Conservation (phyloP, 208 protist species). For the Trypanosoma melophagium region DNA sequence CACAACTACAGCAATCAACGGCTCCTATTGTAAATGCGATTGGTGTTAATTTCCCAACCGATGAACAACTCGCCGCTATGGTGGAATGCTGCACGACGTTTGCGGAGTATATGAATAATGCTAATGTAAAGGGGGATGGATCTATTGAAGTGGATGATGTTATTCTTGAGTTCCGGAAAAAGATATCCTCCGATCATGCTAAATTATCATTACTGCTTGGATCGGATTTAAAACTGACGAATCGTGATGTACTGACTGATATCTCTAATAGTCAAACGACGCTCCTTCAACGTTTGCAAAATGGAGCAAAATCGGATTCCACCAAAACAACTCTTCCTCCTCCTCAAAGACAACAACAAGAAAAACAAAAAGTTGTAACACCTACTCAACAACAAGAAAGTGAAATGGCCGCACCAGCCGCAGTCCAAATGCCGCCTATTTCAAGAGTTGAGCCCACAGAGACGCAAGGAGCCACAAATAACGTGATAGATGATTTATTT, state of each 20-base stretch:
- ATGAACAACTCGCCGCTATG: slow-evolving; percentile 66
- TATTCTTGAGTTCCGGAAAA: slow-evolving; percentile 45
- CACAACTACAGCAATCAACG: slow-evolving; percentile 12
- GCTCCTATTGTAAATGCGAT: slow-evolving; percentile 57
- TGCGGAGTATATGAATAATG: slow-evolving; percentile 77
- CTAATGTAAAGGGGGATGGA: slow-evolving; percentile 35
- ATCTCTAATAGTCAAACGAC: slow-evolving; percentile 56
- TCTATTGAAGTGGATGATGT: slow-evolving; percentile 55
- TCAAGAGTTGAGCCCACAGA: too few relatives aligned
- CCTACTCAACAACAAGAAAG: too few relatives aligned
- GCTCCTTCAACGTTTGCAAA: slow-evolving; percentile 40
- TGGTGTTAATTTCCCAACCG: slow-evolving; percentile 55
- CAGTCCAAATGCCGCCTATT: too few relatives aligned
- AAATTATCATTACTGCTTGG: slow-evolving; percentile 63
- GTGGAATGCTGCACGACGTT: slow-evolving; percentile 75
- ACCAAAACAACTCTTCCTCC: not conserved
- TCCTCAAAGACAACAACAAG: too few relatives aligned
- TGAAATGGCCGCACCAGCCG: too few relatives aligned
- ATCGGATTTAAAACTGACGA: slow-evolving; percentile 56
- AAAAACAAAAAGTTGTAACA: too few relatives aligned
- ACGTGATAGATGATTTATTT: too few relatives aligned
- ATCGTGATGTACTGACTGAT: slow-evolving; percentile 53
- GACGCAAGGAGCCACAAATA: too few relatives aligned
- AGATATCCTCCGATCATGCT: slow-evolving; percentile 54
- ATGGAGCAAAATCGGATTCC: not conserved